Base-by-base conservation (phyloP, 768 basidiomycete genomes). In the Boletus rex-veris region DNA sequence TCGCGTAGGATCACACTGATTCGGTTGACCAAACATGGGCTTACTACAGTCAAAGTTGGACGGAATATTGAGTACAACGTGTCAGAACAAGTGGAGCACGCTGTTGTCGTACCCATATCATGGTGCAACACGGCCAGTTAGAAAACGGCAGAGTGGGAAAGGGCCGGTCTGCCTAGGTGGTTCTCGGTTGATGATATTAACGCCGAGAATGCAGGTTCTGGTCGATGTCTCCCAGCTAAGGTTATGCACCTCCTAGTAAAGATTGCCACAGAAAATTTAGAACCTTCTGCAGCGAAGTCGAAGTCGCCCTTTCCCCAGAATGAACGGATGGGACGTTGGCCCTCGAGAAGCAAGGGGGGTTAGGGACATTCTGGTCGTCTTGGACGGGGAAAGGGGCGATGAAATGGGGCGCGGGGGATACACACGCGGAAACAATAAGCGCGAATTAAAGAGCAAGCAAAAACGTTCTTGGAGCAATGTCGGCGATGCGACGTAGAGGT, bases 331-430 rank as follows among this genome's bases (percentile, higher is more conserved):
- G 3, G 3, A 3, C 2, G 21, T 21, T 3, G 21, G 21, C 3
- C 21, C 21, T 21, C 21, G 21, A 19, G 19, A 21, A 3, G 3
- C 21, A 21, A 21, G 21, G 21, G 21, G 19, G 3, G 19, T 19
- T n/a, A n/a, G n/a, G 21, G 21, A 21, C 21, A 21, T 24, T 4
- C 21, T 24, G 21, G 21, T 24, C 21, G 21, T 24, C 21, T 24
- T 24, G 21, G 46, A 46, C 2, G 19, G 46, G 52, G 18, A 61
- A 45, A 56, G 56, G 62, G 56, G 58, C 28, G 43, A 58, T 50
- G 55, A 61, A 56, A 12, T 37, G 50, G 50, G 62, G 57, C 46
- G 50, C 48, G 54, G 50, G 54, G 62, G 33, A 36, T 24, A 47
- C 44, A 44, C 54, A 50, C 40, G 44, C 35, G 54, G 54, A 39